Base-by-base conservation (phyloP, 805 yeast species). In the Yarrowia sp. region DNA sequence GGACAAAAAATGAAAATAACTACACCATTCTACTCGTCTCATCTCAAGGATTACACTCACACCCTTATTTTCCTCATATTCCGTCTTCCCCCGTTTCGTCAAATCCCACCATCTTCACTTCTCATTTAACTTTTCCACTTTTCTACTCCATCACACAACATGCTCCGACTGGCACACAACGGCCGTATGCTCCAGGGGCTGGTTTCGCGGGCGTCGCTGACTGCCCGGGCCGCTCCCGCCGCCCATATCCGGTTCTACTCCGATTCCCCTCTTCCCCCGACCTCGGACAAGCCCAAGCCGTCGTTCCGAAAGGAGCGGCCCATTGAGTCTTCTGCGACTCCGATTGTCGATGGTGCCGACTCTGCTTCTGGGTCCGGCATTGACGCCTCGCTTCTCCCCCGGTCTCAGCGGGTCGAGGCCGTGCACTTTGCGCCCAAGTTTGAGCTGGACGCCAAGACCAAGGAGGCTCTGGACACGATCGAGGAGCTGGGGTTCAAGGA, bases 81-180 rank as follows among this genome's bases (percentile, higher is more conserved):
- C 26, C 12, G 7, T 26, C 26, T 7, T 5, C 42, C 1, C 32
- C 26, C 12, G 5, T 7, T n/a, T 5, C 14, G 8, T 5, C 8
- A 10, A 11, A 15, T 22, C 15, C 19, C 19, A 22, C 4, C n/a
- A 8, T n/a, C 16, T 22, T 14, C 38, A 14, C 12, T 22, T 43
- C 12, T 11, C 16, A 10, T 48, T 35, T 50, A 36, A 36, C 14
- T 49, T 12, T n/a, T 59, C 65, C 11, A 26, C 42, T 56, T 55
- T 55, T 55, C 63, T 15, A 22, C 22, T 11, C 14, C 40, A 56
- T 11, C 63, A 53, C 38, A 48, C 63, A 59, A n/a, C 48, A 59
- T 59, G 65, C 65, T 59, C 52, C 9, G 65, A 59, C 65, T 59
- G 65, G 65, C 52, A 16, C 52, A 43, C 52, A 36, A 41, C 32